phyloP scores from a whole-genome alignment of 768 basidiomycete genomes.

The Hypholoma sublateritium region DNA sequence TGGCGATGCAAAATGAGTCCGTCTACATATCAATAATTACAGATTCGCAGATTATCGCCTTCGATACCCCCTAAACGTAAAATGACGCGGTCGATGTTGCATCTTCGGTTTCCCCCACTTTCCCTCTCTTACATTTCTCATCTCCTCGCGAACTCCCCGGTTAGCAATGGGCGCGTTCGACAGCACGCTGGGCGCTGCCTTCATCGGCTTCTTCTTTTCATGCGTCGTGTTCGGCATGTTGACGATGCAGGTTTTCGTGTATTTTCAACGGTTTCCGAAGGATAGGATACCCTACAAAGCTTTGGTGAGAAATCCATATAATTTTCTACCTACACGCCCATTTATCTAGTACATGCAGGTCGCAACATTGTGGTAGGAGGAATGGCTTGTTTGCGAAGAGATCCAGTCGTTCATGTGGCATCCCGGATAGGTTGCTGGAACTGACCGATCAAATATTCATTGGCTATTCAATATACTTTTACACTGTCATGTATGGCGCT shows the following conservation, averaged over 20 bases:
- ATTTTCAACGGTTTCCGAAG: conserved; percentile 37
- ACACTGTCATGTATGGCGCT: conserved; percentile 47
- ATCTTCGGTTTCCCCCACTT: no score
- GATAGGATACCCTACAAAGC: conserved; percentile 34
- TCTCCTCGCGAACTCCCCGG: no score
- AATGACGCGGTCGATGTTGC: no score
- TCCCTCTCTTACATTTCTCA: no score
- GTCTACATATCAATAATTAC: no score
- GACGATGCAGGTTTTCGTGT: conserved; percentile 36
- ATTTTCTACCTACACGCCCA: not conserved
- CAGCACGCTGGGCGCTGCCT: conserved; percentile 39
- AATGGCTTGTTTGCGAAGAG: not conserved
- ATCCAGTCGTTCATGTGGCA: not conserved
- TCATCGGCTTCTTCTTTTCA: conserved; percentile 38
- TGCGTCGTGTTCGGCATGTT: conserved; percentile 40
- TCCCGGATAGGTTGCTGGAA: conserved; percentile 41
- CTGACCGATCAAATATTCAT: conserved; percentile 50
- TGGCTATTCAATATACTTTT: conserved; percentile 53
- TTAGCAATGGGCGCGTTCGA: conserved; percentile 21
- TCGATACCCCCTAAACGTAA: no score
- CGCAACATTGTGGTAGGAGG: conserved; percentile 25
- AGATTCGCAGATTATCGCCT: no score
- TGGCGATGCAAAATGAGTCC: no score
- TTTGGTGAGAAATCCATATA: conserved; percentile 24
- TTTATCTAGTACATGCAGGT: conserved; percentile 21